phyloP scores from a whole-genome alignment of 2,329 filamentous ascomycete genomes.

The Calonectria crousiana region DNA sequence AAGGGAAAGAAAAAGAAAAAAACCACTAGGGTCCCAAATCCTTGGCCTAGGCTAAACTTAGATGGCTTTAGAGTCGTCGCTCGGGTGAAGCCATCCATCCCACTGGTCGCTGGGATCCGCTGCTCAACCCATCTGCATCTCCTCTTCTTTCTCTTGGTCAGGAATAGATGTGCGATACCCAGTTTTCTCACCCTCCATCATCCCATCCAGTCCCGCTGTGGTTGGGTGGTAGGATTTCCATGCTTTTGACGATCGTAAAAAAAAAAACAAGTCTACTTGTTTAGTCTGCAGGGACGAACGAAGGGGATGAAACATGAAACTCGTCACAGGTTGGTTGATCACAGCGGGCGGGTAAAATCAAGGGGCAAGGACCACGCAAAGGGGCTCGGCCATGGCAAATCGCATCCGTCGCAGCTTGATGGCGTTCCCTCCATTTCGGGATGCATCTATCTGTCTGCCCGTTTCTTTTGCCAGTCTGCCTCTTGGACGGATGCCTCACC shows the following conservation, averaged over 20 bases:
- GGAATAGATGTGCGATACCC: neutral
- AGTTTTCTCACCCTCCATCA: neutral
- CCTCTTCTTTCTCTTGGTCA: neutral
- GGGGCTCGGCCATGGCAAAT: conserved; percentile 1
- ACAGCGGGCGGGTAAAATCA: neutral
- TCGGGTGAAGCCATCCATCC: conserved; percentile 11
- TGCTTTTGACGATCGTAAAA: neutral
- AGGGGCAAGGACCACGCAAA: neutral
- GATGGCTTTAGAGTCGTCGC: conserved; percentile 7
- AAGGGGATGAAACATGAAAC: conserved; percentile 41
- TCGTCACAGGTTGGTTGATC: conserved; percentile 20
- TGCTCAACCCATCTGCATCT: neutral
- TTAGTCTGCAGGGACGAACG: neutral
- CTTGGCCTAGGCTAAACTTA: conserved; percentile 4
- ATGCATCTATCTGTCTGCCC: neutral
- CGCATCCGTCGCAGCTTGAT: conserved; percentile 23
- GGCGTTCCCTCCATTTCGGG: conserved; percentile 1
- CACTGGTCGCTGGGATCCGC: neutral
- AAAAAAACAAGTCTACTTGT: neutral
- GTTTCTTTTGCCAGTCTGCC: conserved; percentile 1
- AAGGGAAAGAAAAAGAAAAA: neutral
- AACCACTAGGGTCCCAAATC: conserved; percentile 4
- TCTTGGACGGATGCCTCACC: neutral
- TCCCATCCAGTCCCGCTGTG: neutral
- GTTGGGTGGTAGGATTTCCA: neutral